These are phyloP conservation scores for Aspergillus funiculosus DNA, from an alignment of 495 filamentous ascomycete genomes.

Conservation along the genomic window DNA sequence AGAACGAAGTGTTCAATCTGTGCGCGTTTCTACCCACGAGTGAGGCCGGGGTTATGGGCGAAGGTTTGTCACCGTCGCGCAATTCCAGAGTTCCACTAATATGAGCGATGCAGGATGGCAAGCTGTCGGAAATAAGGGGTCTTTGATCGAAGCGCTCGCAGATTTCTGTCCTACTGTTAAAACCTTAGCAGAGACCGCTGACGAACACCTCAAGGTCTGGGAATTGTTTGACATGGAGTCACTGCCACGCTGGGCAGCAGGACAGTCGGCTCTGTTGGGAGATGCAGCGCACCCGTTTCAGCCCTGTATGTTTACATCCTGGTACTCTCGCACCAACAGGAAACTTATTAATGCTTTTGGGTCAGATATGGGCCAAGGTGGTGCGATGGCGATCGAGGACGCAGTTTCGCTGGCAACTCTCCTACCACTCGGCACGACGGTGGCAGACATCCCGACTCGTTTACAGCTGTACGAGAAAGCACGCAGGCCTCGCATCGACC, in stretches of 20 bases:
- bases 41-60: constrained; percentile 11
- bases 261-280: constrained; percentile 46
- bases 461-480: constrained; percentile 51
- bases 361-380: constrained; percentile 52
- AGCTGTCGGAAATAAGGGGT: constrained; percentile 32
- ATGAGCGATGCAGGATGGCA: too few relatives aligned
- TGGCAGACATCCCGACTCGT: constrained; percentile 38
- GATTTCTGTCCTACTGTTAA: constrained; percentile 40
- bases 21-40: constrained; percentile 24
- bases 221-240: constrained; percentile 53
- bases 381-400: constrained; percentile 55
- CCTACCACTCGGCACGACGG: constrained; percentile 38
- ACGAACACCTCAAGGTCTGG: constrained; percentile 49
- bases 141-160: constrained; percentile 40
- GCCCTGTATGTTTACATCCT: constrained; percentile 27
- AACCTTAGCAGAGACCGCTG: constrained; percentile 36
- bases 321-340: background rate
- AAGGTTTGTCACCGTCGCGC: constrained; percentile 15
- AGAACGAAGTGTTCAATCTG: constrained; percentile 25
- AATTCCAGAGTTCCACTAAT: constrained; percentile 1
- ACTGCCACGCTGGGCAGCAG: constrained; percentile 45
- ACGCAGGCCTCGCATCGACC: constrained; percentile 26
- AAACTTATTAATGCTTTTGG: background rate
- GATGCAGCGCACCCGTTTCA: constrained; percentile 60
- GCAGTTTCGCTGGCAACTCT: constrained; percentile 50